Base-by-base conservation (phyloP, 768 basidiomycete species). In the Pleurotus platypus region DNA sequence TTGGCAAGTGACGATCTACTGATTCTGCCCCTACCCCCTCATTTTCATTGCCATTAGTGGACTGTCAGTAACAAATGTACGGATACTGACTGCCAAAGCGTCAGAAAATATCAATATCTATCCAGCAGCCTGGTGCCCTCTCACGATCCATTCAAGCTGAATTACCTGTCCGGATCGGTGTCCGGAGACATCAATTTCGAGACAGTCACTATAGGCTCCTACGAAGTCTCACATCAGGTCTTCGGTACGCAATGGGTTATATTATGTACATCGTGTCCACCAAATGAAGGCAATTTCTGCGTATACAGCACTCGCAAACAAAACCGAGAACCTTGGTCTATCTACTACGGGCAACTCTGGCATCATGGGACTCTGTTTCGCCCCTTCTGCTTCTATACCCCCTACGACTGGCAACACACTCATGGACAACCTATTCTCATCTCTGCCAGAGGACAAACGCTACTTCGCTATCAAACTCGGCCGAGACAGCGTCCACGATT, bases 381-480 rank as follows among this genome's bases (percentile, higher is more conserved):
- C 80, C 12, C 66, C 72, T 26, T 67, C 70, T 27, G 80, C 81
- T 2, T 69, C 79, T n/a, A 82, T 85, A 15, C 63, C 70, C 26
- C 59, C 70, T 35, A 75, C 71, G 0, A 58, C 66, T n/a, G 82
- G 85, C 30, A 67, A 62, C 2, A 76, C 79, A 5, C 48, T 83
- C 11, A 70, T 81, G 3, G 70, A 77, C 50, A 86, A 82, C 60
- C 61, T 84, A 22, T 71, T 83, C 48, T 64, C 75, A 13, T 65
- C 70, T 49, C 63, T 81, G 51, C 62, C 67, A 46, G 78, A 78
- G 40, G 57, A 66, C 1, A 56, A 72, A 30, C 72, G 75, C 22
- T 82, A 75, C 69, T 83, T 83, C 63, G 79, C 79, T 9, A 76
- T 80, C 69, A 74, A 72, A 58, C 77, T 85, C 20, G 76, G 77